Evolutionary conservation across 441 rosid species (phyloP), one percentile per base, ranked within the genome.

Genomic region (Gossypium aridum): DNA sequence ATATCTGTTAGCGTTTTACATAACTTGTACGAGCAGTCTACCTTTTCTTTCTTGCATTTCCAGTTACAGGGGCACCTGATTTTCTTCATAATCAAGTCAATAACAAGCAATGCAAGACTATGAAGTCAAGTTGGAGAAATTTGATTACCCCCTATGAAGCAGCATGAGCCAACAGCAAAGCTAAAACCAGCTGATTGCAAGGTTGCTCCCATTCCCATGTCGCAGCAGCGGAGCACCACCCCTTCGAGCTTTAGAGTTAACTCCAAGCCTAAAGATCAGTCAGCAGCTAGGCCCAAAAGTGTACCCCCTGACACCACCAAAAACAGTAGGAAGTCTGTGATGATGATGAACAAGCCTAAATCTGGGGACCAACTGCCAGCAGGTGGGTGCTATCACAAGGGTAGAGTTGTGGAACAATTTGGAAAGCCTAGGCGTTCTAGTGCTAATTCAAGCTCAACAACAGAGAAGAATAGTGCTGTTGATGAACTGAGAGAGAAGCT

Each of bases 401-500:
- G 77, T 64, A 78, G 77, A 65, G 75, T 47, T 10, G 54, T 72
- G 76, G 92, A 89, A 79, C 92, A 87, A 80, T 81, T 83, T 61
- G 82, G 85, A 37, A 77, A 87, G 83, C 91, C 90, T 13, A 81
- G 91, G 79, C 80, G 88, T 81, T 76, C 76, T n/a, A 54, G 17
- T 0, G 43, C n/a, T 43, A 75, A 37, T 28, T 60, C 3, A 14
- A 71, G 13, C 70, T 55, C 71, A 53, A 59, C 71, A 53, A 63
- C 60, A 2, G 71, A 78, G 56, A 73, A 85, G 74, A 79, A 84
- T 67, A 73, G 61, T 79, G 72, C 61, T 79, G 75, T 72, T 60
- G 83, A 80, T 77, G 89, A 87, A 26, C 76, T 88, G 74, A 79
- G 78, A 78, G 88, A 85, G 85, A 90, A 83, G 86, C 77, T 87